Evolutionary conservation across 1,284 basidiomycete species (phyloP).

Genomic region (Trichosporon ovoides): DNA sequence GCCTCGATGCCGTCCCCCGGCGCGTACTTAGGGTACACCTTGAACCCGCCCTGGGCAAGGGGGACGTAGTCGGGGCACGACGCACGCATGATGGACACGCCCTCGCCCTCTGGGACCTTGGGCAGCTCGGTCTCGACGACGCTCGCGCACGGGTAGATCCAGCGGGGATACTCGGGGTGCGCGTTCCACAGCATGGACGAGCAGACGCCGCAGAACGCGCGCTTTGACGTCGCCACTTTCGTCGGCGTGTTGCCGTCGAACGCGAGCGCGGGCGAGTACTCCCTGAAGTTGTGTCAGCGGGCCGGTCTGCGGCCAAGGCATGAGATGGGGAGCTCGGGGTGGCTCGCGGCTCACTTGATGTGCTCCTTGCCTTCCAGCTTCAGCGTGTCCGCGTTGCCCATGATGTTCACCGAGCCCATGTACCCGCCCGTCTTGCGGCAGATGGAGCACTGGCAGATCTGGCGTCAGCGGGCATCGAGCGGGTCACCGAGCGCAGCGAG

Average conservation of each 20-base stretch:
- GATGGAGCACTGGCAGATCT: constrained; percentile 47
- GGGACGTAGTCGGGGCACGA: constrained; percentile 41
- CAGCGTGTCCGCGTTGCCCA: constrained; percentile 46
- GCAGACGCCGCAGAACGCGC: constrained; percentile 44
- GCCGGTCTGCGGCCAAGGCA: too few relatives aligned
- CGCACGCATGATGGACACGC: constrained; percentile 33
- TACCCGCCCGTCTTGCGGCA: constrained; percentile 48
- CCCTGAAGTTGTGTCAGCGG: constrained; percentile 20
- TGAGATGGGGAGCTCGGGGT: too few relatives aligned
- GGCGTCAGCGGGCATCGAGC: not conserved
- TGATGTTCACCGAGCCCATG: constrained; percentile 46
- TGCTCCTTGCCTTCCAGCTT: constrained; percentile 44
- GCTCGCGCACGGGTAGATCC: constrained; percentile 49
- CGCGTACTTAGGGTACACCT: constrained; percentile 33
- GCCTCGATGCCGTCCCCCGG: constrained; percentile 38
- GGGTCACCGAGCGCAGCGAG: not conserved
- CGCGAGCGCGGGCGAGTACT: constrained; percentile 34
- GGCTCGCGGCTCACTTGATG: constrained; percentile 44
- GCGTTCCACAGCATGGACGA: constrained; percentile 47
- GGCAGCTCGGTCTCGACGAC: constrained; percentile 45
- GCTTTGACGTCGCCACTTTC: constrained; percentile 29
- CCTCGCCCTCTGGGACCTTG: constrained; percentile 25
- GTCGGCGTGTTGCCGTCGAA: constrained; percentile 38
- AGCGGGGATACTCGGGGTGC: constrained; percentile 43
- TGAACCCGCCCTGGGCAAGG: constrained; percentile 29